Percentiles rank a stretch among this genome's conserved stretches.
Conservation (phyloP, 2,329 filamentous ascomycete genomes). For the Lasiodiplodia hormozganensis region DNA sequence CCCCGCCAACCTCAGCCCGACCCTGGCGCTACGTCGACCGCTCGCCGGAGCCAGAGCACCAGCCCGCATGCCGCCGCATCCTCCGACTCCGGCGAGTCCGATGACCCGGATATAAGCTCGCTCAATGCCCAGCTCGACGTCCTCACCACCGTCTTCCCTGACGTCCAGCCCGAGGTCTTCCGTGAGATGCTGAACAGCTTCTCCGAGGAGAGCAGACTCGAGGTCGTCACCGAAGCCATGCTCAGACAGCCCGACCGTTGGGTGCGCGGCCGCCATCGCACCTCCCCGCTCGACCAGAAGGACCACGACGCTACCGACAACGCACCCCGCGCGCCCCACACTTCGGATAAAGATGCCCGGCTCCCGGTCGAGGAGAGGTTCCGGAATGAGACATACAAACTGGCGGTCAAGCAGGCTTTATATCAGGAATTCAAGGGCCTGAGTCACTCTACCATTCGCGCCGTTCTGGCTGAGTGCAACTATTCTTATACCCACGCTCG, state of each 20-base stretch:
- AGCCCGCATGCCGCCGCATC: neutral
- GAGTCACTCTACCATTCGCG: constrained; percentile 75
- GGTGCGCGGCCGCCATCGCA: constrained; percentile 69
- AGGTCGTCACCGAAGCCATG: constrained; percentile 77
- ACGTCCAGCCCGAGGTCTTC: constrained; percentile 83
- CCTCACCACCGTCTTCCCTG: constrained; percentile 76
- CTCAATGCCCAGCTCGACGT: constrained; percentile 74
- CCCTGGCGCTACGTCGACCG: neutral
- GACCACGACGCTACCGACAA: constrained; percentile 41
- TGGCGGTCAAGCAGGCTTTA: constrained; percentile 71
- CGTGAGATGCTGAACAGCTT: constrained; percentile 79
- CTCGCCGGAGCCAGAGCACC: constrained; percentile 18
- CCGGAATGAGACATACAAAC: constrained; percentile 70
- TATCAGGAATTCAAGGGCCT: constrained; percentile 79
- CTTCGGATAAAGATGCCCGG: constrained; percentile 39
- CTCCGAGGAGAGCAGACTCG: constrained; percentile 76
- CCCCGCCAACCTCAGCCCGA: constrained; percentile 2
- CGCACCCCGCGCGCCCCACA: constrained; percentile 32
- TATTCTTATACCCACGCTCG: constrained; percentile 77
- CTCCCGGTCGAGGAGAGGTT: constrained; percentile 69
- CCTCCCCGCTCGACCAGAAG: constrained; percentile 54
- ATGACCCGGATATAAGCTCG: constrained; percentile 69
- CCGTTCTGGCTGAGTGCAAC: constrained; percentile 81
- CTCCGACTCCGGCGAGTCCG: constrained; percentile 36
- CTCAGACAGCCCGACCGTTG: constrained; percentile 74